Percentiles rank a stretch among this genome's conserved stretches.
Conservation (phyloP, 2,329 filamentous ascomycete genomes). For the Lasiodiplodia gonubiensis region DNA sequence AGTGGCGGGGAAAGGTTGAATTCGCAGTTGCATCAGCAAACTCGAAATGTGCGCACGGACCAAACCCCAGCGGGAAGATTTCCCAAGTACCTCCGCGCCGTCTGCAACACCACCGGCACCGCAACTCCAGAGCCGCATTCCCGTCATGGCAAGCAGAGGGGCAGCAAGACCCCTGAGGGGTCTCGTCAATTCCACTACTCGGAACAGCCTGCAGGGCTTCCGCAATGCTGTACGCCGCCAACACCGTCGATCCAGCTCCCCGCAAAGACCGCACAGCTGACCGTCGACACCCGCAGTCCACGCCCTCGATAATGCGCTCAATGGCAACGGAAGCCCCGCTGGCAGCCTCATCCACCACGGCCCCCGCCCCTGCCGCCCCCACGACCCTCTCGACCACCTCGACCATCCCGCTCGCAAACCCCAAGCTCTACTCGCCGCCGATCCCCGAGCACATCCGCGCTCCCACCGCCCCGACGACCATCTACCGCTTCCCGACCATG, state of each 20-base stretch:
- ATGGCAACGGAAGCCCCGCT: constrained; percentile 34
- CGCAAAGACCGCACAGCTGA: constrained; percentile 18
- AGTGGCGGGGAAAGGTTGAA: background rate
- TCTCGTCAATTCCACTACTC: constrained; percentile 9
- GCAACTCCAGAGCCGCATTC: background rate
- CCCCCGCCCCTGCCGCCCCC: constrained; percentile 46
- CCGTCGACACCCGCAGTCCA: constrained; percentile 9
- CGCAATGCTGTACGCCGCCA: constrained; percentile 19
- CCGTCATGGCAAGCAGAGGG: constrained; percentile 27
- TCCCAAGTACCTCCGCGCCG: constrained; percentile 21
- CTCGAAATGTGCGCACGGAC: constrained; percentile 4
- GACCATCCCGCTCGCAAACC: constrained; percentile 48
- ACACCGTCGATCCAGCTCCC: background rate
- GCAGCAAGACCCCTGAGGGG: constrained; percentile 23
- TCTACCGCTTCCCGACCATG: constrained; percentile 88
- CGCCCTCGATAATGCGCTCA: constrained; percentile 34
- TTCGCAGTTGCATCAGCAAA: constrained; percentile 18
- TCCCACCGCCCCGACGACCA: constrained; percentile 75
- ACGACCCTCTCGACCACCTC: constrained; percentile 37
- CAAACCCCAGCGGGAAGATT: constrained; percentile 7
- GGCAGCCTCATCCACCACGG: background rate
- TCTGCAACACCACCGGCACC: constrained; percentile 4
- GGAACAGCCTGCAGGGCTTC: background rate
- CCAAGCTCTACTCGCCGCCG: constrained; percentile 36
- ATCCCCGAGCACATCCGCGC: constrained; percentile 52